Evolutionary conservation across 331 rosid species (phyloP).

Genomic region (Spiraea crenata): DNA sequence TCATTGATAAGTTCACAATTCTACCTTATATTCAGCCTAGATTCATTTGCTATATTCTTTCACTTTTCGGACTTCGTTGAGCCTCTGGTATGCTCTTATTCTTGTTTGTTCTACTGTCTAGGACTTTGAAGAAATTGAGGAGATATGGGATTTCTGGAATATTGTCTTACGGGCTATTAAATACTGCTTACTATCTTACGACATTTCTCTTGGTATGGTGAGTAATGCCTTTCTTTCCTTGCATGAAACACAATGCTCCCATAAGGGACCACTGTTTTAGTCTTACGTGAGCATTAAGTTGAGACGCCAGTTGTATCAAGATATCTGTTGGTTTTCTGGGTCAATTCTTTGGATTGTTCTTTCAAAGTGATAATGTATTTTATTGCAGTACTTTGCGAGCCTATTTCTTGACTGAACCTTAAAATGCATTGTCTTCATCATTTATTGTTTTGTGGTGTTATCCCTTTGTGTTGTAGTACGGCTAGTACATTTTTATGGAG

Average conservation of each 20-base stretch:
- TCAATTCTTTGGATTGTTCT: background rate
- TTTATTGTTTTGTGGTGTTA: no score
- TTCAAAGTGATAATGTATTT: no score
- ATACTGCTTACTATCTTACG: conserved; percentile 77
- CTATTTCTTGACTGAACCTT: no score
- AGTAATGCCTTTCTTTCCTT: conserved; percentile 25
- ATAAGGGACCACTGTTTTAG: no score
- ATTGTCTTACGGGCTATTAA: conserved; percentile 77
- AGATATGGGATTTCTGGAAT: conserved; percentile 83
- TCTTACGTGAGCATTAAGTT: background rate
- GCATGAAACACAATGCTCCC: background rate
- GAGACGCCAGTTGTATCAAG: no score
- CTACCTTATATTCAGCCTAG: background rate
- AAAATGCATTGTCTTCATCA: no score
- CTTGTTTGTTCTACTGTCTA: conserved; percentile 41
- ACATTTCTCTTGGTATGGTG: conserved; percentile 87
- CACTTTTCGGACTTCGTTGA: background rate
- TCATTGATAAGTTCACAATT: background rate
- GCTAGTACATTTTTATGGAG: no score
- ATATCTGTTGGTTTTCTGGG: background rate
- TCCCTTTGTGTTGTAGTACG: no score
- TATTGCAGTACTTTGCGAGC: background rate
- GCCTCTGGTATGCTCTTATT: conserved; percentile 8
- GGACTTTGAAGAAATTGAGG: conserved; percentile 57
- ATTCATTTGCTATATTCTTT: background rate